Base-by-base conservation (phyloP, 495 filamentous ascomycete species). In the Penicillium lividum region DNA sequence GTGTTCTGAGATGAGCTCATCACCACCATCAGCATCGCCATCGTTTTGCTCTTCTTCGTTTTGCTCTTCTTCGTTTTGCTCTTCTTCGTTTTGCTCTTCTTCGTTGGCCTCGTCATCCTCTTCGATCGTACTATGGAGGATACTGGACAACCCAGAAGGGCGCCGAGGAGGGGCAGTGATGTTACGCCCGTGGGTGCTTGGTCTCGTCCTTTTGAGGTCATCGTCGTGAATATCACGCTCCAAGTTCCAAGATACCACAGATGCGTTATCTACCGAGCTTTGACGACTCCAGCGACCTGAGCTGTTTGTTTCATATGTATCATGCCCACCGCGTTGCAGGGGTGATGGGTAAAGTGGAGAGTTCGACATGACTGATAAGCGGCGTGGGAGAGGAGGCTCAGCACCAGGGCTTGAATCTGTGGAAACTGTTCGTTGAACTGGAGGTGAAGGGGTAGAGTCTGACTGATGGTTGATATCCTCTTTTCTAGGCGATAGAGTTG, bases 191-290 rank as follows among this genome's bases (percentile, higher is more conserved):
- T 70, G 72, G 3, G 51, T 59, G 50, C 64, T 61, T 36, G 71
- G 66, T 22, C 69, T 63, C 31, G 73, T 75, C 29, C 75, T 66
- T 60, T 73, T 70, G 8, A 80, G 45, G 30, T 76, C 57, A 54
- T 77, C 76, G 8, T 72, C 68, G 40, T 78, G 71, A 51, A 78
- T 64, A 43, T 75, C 71, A n/a, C 77, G 74, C 36, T 80, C 77
- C n/a, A 80, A 47, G 10, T 59, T 62, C 60, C 67, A 80, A 6
- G 75, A 78, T 3, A 73, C 51, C 7, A 71, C 64, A 3, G 75
- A 78, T 5, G 69, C 72, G 52, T 73, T 72, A 33, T 77, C 74
- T 5, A 71, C 47, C 10, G 64, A 72, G 54, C 65, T 66, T 45
- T 66, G 50, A 31, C 65, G 65, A 30, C 63, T 64, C 33, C 62